A percentile compares a stretch with the other conserved stretches of the same genome.
phyloP scores from a whole-genome alignment of 2,329 filamentous ascomycete species.

The Daldinia sp. region DNA sequence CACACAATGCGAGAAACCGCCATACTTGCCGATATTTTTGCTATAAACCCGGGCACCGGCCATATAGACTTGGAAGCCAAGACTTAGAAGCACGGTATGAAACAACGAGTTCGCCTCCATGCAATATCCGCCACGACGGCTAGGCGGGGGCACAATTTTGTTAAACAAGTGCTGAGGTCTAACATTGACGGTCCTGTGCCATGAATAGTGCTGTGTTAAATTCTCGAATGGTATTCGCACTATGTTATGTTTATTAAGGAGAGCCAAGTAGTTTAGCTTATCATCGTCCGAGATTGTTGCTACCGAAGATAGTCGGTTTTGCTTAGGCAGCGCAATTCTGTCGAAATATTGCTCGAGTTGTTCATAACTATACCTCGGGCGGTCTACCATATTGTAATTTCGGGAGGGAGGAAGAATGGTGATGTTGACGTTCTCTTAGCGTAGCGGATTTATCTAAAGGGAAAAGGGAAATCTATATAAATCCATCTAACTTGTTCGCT shows the following conservation, averaged over 20 bases:
- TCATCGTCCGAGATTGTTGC: constrained; percentile 1
- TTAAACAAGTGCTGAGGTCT: constrained; percentile 53
- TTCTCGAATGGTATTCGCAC: constrained; percentile 62
- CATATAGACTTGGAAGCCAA: constrained; percentile 54
- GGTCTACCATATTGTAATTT: constrained; percentile 39
- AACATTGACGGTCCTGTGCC: constrained; percentile 52
- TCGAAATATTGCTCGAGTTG: constrained; percentile 43
- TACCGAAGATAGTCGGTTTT: constrained; percentile 30
- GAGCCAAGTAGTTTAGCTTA: constrained; percentile 29
- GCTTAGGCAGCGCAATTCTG: constrained; percentile 40
- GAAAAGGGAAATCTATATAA: background rate
- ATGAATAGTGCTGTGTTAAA: constrained; percentile 58
- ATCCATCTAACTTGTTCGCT: background rate
- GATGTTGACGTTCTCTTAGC: background rate
- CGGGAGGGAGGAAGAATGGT: background rate
- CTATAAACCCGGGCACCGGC: constrained; percentile 46
- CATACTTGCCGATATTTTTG: constrained; percentile 25
- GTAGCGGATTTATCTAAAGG: constrained; percentile 1
- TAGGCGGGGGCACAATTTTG: constrained; percentile 53
- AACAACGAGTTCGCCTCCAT: constrained; percentile 61
- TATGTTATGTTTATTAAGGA: constrained; percentile 53
- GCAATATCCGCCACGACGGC: constrained; percentile 60
- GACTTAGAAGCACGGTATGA: constrained; percentile 55
- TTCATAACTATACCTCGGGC: constrained; percentile 33
- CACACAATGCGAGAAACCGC: constrained; percentile 49